Base-by-base conservation (phyloP, 805 yeast genomes). In the Lipomyces orientalis region DNA sequence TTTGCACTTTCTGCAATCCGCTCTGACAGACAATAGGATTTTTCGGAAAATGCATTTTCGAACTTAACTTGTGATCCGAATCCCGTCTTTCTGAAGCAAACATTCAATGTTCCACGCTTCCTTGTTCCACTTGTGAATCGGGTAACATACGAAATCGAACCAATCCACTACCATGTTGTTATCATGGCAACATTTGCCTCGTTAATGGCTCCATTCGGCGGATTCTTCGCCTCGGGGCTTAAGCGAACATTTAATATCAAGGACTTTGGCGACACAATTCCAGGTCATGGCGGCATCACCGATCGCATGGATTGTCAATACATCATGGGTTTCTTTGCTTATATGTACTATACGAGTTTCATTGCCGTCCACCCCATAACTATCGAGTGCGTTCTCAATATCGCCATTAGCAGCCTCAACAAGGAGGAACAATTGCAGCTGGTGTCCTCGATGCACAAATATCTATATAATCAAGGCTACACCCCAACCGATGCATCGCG, bases 221-320 rank as follows among this genome's bases (percentile, higher is more conserved):
- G 99, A 1, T 95, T 95, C 78, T 95, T 95, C 75, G 98, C 98
- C 9, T 89, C 96, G 64, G 99, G 98, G 22, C 84, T 95, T 73
- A 95, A 95, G 82, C 88, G 99, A 79, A 92, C 98, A 16, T 93
- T 94, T 81, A 90, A 94, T 75, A 93, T 93, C 63, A 94, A 94
- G 80, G 99, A 95, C 79, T 95, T 95, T 76, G 99, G 98, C 72
- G 97, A 94, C 76, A 94, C 98, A 10, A 95, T 95, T 74, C 99
- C 99, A 22, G 99, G 99, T 35, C 99, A 95, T 77, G 99, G 99
- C 71, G 99, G 99, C 73, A 89, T 95, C 72, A 93, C 98, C 29
- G 99, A 95, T 78, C 86, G 99, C 81, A 89, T 95, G 82, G 99
- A 95, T 80, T 95, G 99, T 80, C 98, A 95, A 81, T 95, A 94